Evolutionary conservation across 495 filamentous ascomycete genomes (phyloP).

Genomic region (Rhizodiscina lignyota): DNA sequence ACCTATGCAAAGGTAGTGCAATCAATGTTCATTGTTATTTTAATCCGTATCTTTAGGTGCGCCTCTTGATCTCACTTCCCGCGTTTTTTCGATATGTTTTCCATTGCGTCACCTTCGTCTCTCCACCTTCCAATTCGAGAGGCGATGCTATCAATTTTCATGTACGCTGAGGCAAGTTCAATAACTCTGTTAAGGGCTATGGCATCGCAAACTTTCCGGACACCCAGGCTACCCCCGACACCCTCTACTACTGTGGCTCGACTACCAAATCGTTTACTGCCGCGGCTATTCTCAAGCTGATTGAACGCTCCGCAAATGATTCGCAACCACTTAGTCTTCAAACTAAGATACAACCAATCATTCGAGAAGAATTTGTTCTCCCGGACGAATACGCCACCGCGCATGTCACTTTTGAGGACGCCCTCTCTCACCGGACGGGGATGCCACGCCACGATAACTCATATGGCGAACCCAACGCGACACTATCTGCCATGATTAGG

Average conservation of each 20-base stretch:
- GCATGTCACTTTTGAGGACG: constrained; percentile 9
- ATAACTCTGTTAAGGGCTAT: not conserved
- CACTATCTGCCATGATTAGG: constrained; percentile 19
- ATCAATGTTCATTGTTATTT: too few relatives aligned
- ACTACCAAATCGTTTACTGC: constrained; percentile 43
- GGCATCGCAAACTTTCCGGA: constrained; percentile 1
- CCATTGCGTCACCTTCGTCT: too few relatives aligned
- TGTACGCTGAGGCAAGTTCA: not conserved
- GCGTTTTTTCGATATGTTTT: too few relatives aligned
- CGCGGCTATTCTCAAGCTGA: constrained; percentile 18
- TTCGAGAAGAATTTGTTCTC: constrained; percentile 38
- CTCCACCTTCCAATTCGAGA: too few relatives aligned
- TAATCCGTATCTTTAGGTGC: too few relatives aligned
- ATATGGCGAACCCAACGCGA: constrained; percentile 12
- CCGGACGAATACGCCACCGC: constrained; percentile 24
- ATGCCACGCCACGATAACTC: constrained; percentile 8
- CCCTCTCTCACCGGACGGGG: constrained; percentile 7
- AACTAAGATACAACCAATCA: constrained; percentile 30
- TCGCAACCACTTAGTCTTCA: constrained; percentile 18
- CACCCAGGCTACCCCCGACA: constrained; percentile 2
- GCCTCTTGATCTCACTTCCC: too few relatives aligned
- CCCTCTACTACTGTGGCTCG: constrained; percentile 17
- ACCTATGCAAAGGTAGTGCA: constrained; percentile 1
- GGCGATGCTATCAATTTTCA: too few relatives aligned
- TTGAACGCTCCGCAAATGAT: constrained; percentile 18